Base-by-base conservation (phyloP, 139 green algal genomes). In the Trebouxia sp. region DNA sequence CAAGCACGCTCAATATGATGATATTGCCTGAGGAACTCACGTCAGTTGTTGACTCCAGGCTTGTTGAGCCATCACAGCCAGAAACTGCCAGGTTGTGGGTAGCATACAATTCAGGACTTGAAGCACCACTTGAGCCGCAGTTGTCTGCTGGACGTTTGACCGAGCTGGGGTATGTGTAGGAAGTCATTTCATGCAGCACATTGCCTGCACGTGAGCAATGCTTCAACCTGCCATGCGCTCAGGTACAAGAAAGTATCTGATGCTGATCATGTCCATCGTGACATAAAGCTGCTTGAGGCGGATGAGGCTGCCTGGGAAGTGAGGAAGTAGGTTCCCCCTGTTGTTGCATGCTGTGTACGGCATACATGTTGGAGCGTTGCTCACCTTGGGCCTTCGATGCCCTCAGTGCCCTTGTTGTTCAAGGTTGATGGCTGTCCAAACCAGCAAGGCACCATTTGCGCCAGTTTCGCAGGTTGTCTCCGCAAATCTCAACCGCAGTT, bases 11-110 rank as follows among this genome's bases (percentile, higher is more conserved):
- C 20, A 24, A 43, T 56, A 26, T 56, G 14, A 1, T 48, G 0
- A 28, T 17, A 5, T 28, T 30, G 8, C 20, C 0, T 4, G 3
- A 47, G 17, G 14, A 42, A 50, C n/a, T 11, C 1, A 28, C n/a
- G 0, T 6, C 43, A 0, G 0, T 5, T 45, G 11, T 72, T 45
- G 17, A n/a, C 48, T 56, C 48, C 67, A 76, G 67, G 41, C 26
- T 76, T n/a, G 67, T 76, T 47, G 67, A 77, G 41, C 12, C 69
- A 24, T 51, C 69, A 24, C 41, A 77, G 41, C 69, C 69, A 55
- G 41, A 77, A 26, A 77, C 69, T n/a, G 69, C 69, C 42, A 77
- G 69, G 55, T 41, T 77, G 6, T 77, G 69, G 69, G 69, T 77
- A 22, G 41, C 41, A 38, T 77, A 77, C 41, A 56, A 11, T 22